Base-by-base conservation (phyloP, 2,329 filamentous ascomycete genomes). In the Orbilia javanica region DNA sequence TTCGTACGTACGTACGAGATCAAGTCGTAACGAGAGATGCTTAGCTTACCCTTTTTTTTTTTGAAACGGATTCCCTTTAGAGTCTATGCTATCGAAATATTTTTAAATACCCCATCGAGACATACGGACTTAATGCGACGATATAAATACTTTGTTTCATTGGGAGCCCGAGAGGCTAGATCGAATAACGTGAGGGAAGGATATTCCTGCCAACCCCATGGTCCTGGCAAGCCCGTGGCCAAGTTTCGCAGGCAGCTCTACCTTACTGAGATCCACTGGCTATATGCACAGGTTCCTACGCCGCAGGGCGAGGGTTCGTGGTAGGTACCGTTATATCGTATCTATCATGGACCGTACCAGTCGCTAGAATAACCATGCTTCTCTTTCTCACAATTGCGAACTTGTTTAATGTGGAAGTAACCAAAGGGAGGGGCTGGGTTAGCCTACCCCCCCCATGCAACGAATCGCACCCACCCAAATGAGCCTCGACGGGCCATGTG, bases 121-220 rank as follows among this genome's bases (percentile, higher is more conserved):
- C 69, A 64, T 31, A 55, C 53, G 60, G 69, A 66, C 29, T 42
- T 36, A 48, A 72, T 60, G 36, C 20, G 27, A 46, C 20, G 29
- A 66, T 73, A 73, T 73, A 73, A 73, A 73, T 73, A 73, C 48
- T 66, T 63, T 50, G 11, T 53, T 55, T 39, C 48, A 42, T 42
- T 36, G 22, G 34, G 46, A 50, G n/a, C n/a, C n/a, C n/a, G n/a
- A n/a, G n/a, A n/a, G n/a, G n/a, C n/a, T n/a, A 20, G 46, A 8
- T 13, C 10, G 15, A 10, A 44, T 18, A 20, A 11, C 39, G 13
- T 20, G 5, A 42, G 36, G 42, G 34, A 42, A 36, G 46, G 18
- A 57, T 68, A 68, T 46, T 57, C 31, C 34, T 46, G 20, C 8
- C 18, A 25, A 42, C 2, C 31, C 48, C 60, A 34, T 63, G 57